A percentile compares a stretch with the other conserved stretches of the same genome.
These are phyloP conservation scores for Psilocybe mexicana DNA, from an alignment of 1,284 basidiomycete species.

Conservation along the genomic window DNA sequence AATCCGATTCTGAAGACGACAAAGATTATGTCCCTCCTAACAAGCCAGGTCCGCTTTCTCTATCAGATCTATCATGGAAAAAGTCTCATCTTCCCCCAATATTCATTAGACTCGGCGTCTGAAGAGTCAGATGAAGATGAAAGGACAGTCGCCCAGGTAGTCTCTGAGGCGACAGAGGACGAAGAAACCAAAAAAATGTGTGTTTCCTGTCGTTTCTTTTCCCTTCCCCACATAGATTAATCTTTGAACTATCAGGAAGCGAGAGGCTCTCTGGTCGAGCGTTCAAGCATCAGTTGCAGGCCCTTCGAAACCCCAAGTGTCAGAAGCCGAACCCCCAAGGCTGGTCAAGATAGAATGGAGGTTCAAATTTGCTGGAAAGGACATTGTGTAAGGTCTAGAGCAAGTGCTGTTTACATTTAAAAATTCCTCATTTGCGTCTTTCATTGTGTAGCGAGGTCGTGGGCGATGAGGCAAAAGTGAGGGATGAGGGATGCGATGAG, in stretches of 20 bases:
- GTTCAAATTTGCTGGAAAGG: constrained; percentile 74
- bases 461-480: too few species aligned
- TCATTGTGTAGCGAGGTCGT: constrained; percentile 59
- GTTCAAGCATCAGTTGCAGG: constrained; percentile 55
- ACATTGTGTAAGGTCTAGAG: constrained; percentile 54
- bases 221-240: neutral
- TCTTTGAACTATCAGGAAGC: constrained; percentile 33
- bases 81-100: neutral
- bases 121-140: constrained; percentile 25
- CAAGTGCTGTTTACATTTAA: neutral
- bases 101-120: constrained; percentile 29
- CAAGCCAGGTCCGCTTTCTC: constrained; percentile 36
- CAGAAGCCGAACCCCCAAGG: constrained; percentile 28
- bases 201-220: neutral
- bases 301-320: constrained; percentile 11
- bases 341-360: constrained; percentile 67
- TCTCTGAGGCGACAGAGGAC: constrained; percentile 31
- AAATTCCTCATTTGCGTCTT: constrained; percentile 8
- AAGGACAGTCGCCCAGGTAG: constrained; percentile 20
- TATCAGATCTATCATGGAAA: neutral
- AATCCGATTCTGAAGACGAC: constrained; percentile 66
- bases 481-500: too few species aligned
- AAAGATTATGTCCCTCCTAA: constrained; percentile 62
- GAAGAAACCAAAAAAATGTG: constrained; percentile 47
- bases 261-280: constrained; percentile 58